phyloP scores from a whole-genome alignment of 768 basidiomycete species.

The Tylopilus intermedius region DNA sequence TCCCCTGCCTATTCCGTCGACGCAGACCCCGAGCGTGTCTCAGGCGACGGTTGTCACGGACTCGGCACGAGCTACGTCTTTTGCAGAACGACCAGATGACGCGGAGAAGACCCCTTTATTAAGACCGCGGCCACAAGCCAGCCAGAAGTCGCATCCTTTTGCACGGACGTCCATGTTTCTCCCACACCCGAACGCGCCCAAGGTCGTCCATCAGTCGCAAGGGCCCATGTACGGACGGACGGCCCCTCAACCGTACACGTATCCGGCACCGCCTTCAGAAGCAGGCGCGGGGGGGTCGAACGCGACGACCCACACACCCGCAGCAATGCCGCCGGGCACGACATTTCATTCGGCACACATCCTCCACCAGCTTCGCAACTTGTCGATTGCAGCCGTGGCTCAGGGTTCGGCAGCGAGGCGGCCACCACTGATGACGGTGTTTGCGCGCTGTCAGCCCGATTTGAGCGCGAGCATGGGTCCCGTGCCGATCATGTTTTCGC shows the following conservation, averaged over 20 bases:
- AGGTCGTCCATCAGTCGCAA: constrained; percentile 25
- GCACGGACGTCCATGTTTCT: constrained; percentile 42
- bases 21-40: constrained; percentile 5
- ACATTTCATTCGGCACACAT: constrained; percentile 27
- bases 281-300: not conserved
- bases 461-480: constrained; percentile 47
- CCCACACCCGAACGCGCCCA: constrained; percentile 54
- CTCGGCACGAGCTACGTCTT: constrained; percentile 5
- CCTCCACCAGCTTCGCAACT: constrained; percentile 24
- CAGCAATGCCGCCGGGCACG: constrained; percentile 21
- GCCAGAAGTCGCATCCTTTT: constrained; percentile 21
- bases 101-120: constrained; percentile 10
- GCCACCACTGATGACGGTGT: constrained; percentile 44
- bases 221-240: constrained; percentile 59
- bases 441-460: constrained; percentile 52
- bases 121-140: constrained; percentile 23
- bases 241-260: constrained; percentile 15
- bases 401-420: constrained; percentile 20
- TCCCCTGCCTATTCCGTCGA: constrained; percentile 1
- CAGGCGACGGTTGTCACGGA: constrained; percentile 16
- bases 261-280: constrained; percentile 3
- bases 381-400: constrained; percentile 2
- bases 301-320: not conserved
- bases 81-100: constrained; percentile 3
- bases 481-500: constrained; percentile 55